Conservation (phyloP, 75 land plant species). For the Chamaecyparis obtusa region DNA sequence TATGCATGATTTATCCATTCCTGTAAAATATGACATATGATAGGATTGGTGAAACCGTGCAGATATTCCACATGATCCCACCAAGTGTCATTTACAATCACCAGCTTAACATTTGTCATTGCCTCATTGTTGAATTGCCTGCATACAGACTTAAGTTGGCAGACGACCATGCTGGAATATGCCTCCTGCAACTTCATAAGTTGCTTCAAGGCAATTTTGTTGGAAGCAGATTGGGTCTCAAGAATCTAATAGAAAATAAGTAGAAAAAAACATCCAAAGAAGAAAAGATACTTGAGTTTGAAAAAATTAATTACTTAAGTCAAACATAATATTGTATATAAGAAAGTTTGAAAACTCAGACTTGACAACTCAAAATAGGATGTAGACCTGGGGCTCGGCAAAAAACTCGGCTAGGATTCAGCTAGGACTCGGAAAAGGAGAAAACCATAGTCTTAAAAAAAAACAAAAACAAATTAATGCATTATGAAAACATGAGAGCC, state of each 20-base stretch:
- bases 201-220: neutral
- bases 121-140: neutral
- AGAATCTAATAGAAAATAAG: neutral
- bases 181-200: neutral
- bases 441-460: too few relatives aligned
- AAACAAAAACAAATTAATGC: too few relatives aligned
- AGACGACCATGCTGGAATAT: neutral
- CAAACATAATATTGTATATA: neutral
- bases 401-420: too few relatives aligned
- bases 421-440: too few relatives aligned
- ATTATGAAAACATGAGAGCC: too few relatives aligned
- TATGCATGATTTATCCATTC: neutral
- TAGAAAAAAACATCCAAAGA: neutral
- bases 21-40: neutral
- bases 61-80: neutral
- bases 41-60: neutral
- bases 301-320: neutral
- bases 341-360: too few relatives aligned
- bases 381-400: too few relatives aligned
- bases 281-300: neutral
- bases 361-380: too few relatives aligned
- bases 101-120: neutral
- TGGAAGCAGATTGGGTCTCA: neutral
- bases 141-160: neutral
- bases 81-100: neutral